Conservation (phyloP, 371 early-diverging fungal genomes). For the Circinella umbellata region DNA sequence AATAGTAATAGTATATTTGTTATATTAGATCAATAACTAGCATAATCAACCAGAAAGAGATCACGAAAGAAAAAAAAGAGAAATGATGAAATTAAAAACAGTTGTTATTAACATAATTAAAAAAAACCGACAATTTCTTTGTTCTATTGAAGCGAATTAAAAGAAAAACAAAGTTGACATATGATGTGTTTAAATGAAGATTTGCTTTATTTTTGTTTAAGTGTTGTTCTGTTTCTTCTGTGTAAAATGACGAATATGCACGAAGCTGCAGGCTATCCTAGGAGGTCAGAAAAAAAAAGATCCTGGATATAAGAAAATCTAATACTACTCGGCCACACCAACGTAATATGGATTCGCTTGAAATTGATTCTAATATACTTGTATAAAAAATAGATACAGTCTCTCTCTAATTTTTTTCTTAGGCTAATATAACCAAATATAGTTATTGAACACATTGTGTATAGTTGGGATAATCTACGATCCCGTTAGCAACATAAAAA, state of each 20-base stretch:
- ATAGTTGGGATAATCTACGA: slow-evolving; percentile 20
- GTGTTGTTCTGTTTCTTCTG: slow-evolving; percentile 2
- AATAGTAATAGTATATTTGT: background rate
- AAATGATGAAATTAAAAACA: too few species aligned
- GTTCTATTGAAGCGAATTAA: too few species aligned
- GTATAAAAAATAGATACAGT: slow-evolving; percentile 2
- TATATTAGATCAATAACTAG: too few species aligned
- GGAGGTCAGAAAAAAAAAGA: slow-evolving; percentile 15
- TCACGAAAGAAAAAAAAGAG: too few species aligned
- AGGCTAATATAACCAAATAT: slow-evolving; percentile 50
- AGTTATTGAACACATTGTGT: slow-evolving; percentile 34
- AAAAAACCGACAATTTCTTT: too few species aligned
- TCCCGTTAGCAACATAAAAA: slow-evolving; percentile 16
- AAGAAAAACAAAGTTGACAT: background rate
- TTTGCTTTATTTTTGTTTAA: background rate
- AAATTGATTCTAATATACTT: slow-evolving; percentile 34
- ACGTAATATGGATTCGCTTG: slow-evolving; percentile 40
- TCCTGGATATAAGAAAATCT: slow-evolving; percentile 5
- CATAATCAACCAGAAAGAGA: too few species aligned
- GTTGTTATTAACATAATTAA: too few species aligned
- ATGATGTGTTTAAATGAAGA: background rate
- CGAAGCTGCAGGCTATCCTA: slow-evolving; percentile 7
- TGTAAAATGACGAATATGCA: slow-evolving; percentile 18
- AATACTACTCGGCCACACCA: slow-evolving; percentile 17
- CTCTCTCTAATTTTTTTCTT: slow-evolving; percentile 19